Base-by-base conservation (phyloP, 495 filamentous ascomycete genomes). In the Xylaria grammica region DNA sequence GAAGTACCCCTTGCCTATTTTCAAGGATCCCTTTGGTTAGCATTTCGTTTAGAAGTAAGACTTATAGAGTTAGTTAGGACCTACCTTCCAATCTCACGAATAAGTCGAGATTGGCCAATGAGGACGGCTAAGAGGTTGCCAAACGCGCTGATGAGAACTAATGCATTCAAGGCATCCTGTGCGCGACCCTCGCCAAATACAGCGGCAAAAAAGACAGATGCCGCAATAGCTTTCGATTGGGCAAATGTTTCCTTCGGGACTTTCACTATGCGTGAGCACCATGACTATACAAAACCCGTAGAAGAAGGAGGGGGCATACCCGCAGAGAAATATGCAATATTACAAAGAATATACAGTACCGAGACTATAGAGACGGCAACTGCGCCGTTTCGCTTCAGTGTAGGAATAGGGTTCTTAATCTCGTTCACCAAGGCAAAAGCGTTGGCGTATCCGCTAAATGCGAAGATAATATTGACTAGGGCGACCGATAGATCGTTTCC, bases 391-490 rank as follows among this genome's bases (percentile, higher is more conserved):
- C 80, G 83, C 73, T 86, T 87, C 56, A 87, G 74, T 1, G 65
- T 70, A 3, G 59, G 69, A 11, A 69, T 67, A 8, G 76, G 60
- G 42, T 84, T 80, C 71, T 83, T 86, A 61, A 90, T 82, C 72
- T 91, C 88, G 62, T 89, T 89, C 45, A 88, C 85, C 19, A 91
- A 76, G 57, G 85, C 85, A 67, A 89, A 89, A 0, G 87, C 85
- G 66, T 90, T 89, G 40, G 76, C 69, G 53, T 85, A 91, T 0
- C 88, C 87, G 0, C 78, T 68, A 65, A 89, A 91, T 0, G 87
- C 83, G 64, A 89, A 90, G 34, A 88, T 82, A 38, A 91, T 81
- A 51, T 86, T 86, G 63, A 87, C 79, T 24, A 90, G 67, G 10
- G 87, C 87, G 48, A 85, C 85, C 0, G 86, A 84, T 13, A 85